Conservation (phyloP, 352 stramenopile species). For the Phytopythium sindhum region DNA sequence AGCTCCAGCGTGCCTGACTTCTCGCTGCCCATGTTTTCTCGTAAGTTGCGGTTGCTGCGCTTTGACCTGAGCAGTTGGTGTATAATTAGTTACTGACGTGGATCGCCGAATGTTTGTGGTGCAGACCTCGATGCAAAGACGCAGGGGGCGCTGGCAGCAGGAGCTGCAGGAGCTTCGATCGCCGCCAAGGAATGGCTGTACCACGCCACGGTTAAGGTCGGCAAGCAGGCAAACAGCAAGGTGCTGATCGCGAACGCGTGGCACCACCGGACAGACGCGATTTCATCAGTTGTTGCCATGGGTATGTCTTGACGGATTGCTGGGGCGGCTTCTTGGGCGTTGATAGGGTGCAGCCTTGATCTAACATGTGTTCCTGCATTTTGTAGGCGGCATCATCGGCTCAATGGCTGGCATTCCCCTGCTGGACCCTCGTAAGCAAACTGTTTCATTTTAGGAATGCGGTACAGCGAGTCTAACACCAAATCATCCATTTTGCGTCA, state of each 20-base stretch:
- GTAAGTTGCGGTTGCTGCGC: constrained; percentile 10
- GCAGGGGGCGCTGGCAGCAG: constrained; percentile 71
- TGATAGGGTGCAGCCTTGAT: not conserved
- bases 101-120: no score
- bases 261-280: constrained; percentile 91
- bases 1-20: constrained; percentile 28
- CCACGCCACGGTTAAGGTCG: constrained; percentile 91
- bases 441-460: not conserved
- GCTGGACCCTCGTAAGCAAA: constrained; percentile 40
- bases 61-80: no score
- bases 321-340: not conserved
- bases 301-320: constrained; percentile 13
- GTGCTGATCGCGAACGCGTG: constrained; percentile 97
- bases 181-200: constrained; percentile 93
- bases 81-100: no score
- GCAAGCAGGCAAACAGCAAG: constrained; percentile 90
- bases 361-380: not conserved
- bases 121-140: constrained; percentile 43
- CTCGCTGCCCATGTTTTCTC: constrained; percentile 43
- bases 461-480: not conserved
- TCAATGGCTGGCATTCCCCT: constrained; percentile 66
- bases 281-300: constrained; percentile 87
- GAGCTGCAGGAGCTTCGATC: constrained; percentile 89
- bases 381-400: constrained; percentile 58
- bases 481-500: not conserved